phyloP scores from a whole-genome alignment of 2,329 filamentous ascomycete genomes.

The Ceratocystis diversiconidia region DNA sequence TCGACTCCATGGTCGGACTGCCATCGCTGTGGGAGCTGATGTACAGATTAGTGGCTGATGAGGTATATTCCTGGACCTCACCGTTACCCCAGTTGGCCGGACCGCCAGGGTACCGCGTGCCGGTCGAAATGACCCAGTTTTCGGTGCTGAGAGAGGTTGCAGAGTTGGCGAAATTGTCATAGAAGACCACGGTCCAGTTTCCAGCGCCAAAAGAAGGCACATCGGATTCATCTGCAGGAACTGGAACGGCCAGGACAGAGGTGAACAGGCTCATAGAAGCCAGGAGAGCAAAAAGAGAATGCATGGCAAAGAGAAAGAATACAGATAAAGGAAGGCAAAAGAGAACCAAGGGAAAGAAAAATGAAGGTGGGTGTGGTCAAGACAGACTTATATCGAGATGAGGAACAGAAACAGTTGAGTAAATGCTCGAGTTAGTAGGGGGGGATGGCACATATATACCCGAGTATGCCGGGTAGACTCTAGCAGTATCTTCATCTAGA shows the following conservation, averaged over 20 bases:
- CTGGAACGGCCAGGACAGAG: neutral
- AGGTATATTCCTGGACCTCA: slow-evolving; percentile 35
- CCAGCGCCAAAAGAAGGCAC: neutral
- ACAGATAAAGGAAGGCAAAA: neutral
- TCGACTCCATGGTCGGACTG: neutral
- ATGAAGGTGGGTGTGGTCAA: slow-evolving; percentile 1
- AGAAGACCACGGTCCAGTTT: slow-evolving; percentile 21
- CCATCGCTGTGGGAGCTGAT: slow-evolving; percentile 23
- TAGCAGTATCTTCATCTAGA: neutral
- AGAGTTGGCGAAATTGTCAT: slow-evolving; percentile 23
- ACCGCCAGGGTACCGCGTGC: slow-evolving; percentile 34
- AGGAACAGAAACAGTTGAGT: neutral
- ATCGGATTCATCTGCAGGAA: neutral
- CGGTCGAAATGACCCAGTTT: slow-evolving; percentile 23
- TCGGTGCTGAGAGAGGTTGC: neutral
- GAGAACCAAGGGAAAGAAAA: neutral
- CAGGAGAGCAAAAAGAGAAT: neutral
- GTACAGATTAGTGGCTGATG: slow-evolving; percentile 28
- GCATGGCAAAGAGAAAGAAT: neutral
- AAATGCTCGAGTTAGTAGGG: neutral
- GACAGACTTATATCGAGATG: neutral
- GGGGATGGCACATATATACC: neutral
- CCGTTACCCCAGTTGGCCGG: slow-evolving; percentile 35
- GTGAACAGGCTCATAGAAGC: neutral
- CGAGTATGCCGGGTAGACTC: neutral